Percentiles rank a stretch among this genome's conserved stretches.
phyloP scores from a whole-genome alignment of 2,329 filamentous ascomycete species.

The Chrysosporium keratinophilum region DNA sequence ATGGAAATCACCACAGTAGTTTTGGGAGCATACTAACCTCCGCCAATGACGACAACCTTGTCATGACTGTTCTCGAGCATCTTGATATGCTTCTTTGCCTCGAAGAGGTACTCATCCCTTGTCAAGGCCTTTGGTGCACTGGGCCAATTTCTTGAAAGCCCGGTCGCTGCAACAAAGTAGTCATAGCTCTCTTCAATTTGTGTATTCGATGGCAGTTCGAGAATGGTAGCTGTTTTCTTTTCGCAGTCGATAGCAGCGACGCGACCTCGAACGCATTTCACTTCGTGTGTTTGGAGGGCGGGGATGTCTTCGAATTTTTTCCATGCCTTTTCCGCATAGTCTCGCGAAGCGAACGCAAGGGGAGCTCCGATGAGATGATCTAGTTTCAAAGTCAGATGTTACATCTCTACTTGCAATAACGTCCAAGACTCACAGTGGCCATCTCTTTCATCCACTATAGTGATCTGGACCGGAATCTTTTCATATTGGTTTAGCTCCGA shows the following conservation, averaged over 20 bases:
- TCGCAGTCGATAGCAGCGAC: conserved; percentile 51
- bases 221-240: conserved; percentile 49
- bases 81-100: conserved; percentile 51
- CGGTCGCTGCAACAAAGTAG: conserved; percentile 63
- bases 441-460: conserved; percentile 63
- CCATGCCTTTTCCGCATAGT: conserved; percentile 60
- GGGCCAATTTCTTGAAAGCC: conserved; percentile 59
- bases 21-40: conserved; percentile 36
- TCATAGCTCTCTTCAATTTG: conserved; percentile 47
- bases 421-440: conserved; percentile 54
- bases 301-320: conserved; percentile 57
- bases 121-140: conserved; percentile 58
- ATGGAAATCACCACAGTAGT: not conserved
- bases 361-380: conserved; percentile 69
- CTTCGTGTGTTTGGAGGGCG: conserved; percentile 51
- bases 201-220: conserved; percentile 40
- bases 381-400: conserved; percentile 24
- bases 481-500: conserved; percentile 21
- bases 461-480: conserved; percentile 52
- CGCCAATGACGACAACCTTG: conserved; percentile 63
- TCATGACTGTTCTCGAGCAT: conserved; percentile 43
- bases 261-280: conserved; percentile 57
- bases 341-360: conserved; percentile 54
- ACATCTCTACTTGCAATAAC: not conserved
- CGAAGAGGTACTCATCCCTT: conserved; percentile 52